Percentiles rank a stretch among this genome's conserved stretches.
Evolutionary conservation across 1,284 basidiomycete species (phyloP).

Genomic region (Apiotrichum siamense): DNA sequence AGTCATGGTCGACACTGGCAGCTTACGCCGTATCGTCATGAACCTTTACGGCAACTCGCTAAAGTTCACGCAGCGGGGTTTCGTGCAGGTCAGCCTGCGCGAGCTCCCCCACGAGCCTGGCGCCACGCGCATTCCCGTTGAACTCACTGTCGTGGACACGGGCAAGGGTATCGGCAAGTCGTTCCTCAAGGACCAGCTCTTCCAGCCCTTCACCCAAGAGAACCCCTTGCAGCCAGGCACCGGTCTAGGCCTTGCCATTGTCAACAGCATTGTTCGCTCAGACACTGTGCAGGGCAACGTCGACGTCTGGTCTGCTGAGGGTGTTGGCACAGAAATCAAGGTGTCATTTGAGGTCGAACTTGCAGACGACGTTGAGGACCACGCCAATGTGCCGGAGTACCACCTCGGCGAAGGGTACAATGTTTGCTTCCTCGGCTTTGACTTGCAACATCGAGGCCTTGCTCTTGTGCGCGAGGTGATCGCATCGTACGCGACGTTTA

Average conservation of each 20-base stretch:
- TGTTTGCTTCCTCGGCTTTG: conserved; percentile 70
- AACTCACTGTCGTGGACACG: conserved; percentile 81
- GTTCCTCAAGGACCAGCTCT: conserved; percentile 88
- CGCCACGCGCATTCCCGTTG: conserved; percentile 64
- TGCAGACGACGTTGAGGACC: conserved; percentile 53
- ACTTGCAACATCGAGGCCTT: conserved; percentile 60
- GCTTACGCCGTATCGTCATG: conserved; percentile 86
- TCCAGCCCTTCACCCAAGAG: conserved; percentile 90
- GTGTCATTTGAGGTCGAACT: conserved; percentile 73
- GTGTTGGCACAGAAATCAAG: conserved; percentile 83
- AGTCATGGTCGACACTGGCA: conserved; percentile 83
- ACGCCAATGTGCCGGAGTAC: not conserved
- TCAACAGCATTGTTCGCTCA: conserved; percentile 76
- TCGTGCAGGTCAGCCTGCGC: conserved; percentile 75
- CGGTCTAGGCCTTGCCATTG: conserved; percentile 89
- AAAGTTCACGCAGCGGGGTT: conserved; percentile 88
- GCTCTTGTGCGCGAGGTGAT: conserved; percentile 62
- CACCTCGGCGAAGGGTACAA: conserved; percentile 51
- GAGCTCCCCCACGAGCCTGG: conserved; percentile 59
- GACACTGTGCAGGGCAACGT: conserved; percentile 77
- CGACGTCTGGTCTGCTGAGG: conserved; percentile 58
- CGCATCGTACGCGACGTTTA: conserved; percentile 66
- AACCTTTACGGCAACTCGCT: conserved; percentile 92
- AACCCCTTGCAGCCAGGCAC: conserved; percentile 71
- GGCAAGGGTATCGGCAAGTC: conserved; percentile 90